These are phyloP conservation scores for Parafenestella ontariensis DNA, from an alignment of 2,329 filamentous ascomycete genomes.

Conservation along the genomic window DNA sequence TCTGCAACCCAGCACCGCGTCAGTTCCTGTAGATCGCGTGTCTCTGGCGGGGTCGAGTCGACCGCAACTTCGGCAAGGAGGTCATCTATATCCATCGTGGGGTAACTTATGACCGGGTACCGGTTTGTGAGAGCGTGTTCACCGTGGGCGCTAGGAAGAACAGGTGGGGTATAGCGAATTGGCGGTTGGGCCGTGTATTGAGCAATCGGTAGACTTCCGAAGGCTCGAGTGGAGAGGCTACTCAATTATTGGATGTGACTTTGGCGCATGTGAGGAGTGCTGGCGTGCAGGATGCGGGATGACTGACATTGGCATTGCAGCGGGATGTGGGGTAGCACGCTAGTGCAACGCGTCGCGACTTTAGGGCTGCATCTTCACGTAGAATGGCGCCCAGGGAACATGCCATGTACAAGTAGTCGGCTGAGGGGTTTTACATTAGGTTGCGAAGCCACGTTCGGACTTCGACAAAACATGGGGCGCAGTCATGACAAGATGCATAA, in stretches of 20 bases:
- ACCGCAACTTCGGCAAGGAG: constrained; percentile 59
- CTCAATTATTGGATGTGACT: background rate
- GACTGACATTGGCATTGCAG: constrained; percentile 4
- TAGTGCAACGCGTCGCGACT: constrained; percentile 2
- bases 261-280: constrained; percentile 6
- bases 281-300: constrained; percentile 17
- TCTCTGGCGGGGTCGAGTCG: constrained; percentile 60
- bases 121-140: background rate
- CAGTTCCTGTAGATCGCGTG: constrained; percentile 82
- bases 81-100: constrained; percentile 58
- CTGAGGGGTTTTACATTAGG: background rate
- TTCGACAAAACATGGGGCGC: background rate
- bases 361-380: background rate
- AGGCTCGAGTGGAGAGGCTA: background rate
- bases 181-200: background rate
- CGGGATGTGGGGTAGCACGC: background rate
- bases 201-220: background rate
- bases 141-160: background rate
- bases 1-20: constrained; percentile 95
- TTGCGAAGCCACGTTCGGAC: too few relatives aligned
- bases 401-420: background rate
- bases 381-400: background rate
- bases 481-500: background rate
- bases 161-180: background rate
- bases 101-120: background rate